Conservation (phyloP, 257 asterid genomes). For the Ilex asprella region DNA sequence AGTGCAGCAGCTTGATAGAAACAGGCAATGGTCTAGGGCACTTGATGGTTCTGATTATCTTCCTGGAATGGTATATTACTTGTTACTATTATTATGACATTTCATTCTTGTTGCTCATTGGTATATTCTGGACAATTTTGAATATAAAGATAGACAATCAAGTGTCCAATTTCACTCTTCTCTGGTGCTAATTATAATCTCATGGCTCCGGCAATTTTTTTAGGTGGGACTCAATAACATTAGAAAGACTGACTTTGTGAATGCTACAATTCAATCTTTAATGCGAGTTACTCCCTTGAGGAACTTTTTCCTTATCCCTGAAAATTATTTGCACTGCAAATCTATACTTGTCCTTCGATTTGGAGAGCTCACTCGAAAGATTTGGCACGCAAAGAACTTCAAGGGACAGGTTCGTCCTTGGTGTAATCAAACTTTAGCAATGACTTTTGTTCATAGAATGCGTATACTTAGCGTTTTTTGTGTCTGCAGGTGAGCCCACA, state of each 20-base stretch:
- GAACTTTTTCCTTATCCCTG: slow-evolving; percentile 93
- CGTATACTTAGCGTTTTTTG: slow-evolving; percentile 14
- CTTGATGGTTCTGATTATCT: slow-evolving; percentile 99
- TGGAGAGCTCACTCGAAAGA: slow-evolving; percentile 97
- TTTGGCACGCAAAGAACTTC: slow-evolving; percentile 93
- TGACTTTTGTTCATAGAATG: background rate
- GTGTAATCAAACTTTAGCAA: background rate
- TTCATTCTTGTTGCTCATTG: background rate
- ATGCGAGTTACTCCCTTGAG: slow-evolving; percentile 98
- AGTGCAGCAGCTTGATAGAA: slow-evolving; percentile 68
- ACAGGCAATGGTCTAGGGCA: slow-evolving; percentile 93
- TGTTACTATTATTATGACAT: slow-evolving; percentile 7
- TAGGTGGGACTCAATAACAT: slow-evolving; percentile 98
- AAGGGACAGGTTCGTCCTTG: slow-evolving; percentile 79
- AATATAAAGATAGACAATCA: background rate
- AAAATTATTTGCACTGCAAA: slow-evolving; percentile 70
- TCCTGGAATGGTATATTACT: slow-evolving; percentile 80
- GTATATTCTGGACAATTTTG: background rate
- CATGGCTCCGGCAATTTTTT: background rate
- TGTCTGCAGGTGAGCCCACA: slow-evolving; percentile 94
- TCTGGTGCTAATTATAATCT: background rate
- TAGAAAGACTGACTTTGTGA: slow-evolving; percentile 93
- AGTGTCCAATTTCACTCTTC: background rate
- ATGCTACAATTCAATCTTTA: slow-evolving; percentile 90
- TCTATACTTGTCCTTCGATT: slow-evolving; percentile 89